These are phyloP conservation scores for Linderina pennispora DNA, from an alignment of 192 early-diverging fungal species.

Conservation along the genomic window DNA sequence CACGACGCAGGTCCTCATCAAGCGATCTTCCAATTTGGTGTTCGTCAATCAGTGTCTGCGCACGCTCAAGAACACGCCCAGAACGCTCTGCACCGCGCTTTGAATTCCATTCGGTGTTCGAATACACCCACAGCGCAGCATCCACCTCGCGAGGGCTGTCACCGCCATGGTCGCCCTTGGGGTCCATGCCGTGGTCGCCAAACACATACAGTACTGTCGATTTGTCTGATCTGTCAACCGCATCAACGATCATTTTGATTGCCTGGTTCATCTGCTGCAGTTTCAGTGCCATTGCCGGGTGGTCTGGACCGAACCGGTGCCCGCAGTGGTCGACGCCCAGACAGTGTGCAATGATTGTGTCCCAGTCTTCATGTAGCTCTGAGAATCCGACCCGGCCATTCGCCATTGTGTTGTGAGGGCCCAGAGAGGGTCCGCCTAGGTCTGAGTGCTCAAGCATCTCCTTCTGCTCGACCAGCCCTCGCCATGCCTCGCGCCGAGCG, in stretches of 20 bases:
- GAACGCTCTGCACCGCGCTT: conserved; percentile 35
- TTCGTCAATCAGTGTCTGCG: conserved; percentile 4
- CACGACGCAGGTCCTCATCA: conserved; percentile 40
- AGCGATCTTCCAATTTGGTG: conserved; percentile 28
- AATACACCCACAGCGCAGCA: conserved; percentile 80
- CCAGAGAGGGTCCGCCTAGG: neutral
- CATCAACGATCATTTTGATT: conserved; percentile 55
- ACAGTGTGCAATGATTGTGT: conserved; percentile 85
- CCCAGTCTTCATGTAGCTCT: conserved; percentile 52
- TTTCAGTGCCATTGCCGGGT: conserved; percentile 82
- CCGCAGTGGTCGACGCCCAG: conserved; percentile 97
- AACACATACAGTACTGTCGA: conserved; percentile 83
- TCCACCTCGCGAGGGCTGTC: conserved; percentile 87
- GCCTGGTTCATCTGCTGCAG: conserved; percentile 80
- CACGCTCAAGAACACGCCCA: conserved; percentile 10
- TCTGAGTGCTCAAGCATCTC: conserved; percentile 27
- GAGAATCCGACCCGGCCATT: conserved; percentile 13
- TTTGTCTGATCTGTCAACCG: conserved; percentile 51
- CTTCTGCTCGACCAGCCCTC: conserved; percentile 22
- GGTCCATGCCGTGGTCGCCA: conserved; percentile 98
- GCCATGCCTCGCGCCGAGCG: conserved; percentile 16
- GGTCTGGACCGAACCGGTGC: conserved; percentile 82
- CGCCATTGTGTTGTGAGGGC: conserved; percentile 10
- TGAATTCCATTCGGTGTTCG: conserved; percentile 36
- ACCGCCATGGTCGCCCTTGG: conserved; percentile 94